phyloP scores from a whole-genome alignment of 352 stramenopile genomes.

The Globisporangium spiculum region DNA sequence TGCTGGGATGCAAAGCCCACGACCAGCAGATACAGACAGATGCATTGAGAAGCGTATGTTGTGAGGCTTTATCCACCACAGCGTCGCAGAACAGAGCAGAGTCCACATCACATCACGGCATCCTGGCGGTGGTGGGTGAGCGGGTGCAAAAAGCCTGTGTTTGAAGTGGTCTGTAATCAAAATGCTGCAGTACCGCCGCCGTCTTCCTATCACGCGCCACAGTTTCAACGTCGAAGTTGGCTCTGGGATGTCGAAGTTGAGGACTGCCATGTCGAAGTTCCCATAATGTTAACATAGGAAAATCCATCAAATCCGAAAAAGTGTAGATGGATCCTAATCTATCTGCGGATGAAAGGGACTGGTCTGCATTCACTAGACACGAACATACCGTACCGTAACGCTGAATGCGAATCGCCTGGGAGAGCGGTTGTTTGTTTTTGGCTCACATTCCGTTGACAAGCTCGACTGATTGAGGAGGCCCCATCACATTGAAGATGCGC shows the following conservation, averaged over 20 bases:
- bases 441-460: not conserved
- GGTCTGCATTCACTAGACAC: slow-evolving; percentile 3
- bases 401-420: slow-evolving; percentile 7
- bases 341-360: not conserved
- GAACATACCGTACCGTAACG: not conserved
- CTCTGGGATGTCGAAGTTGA: not conserved
- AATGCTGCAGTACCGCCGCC: not conserved
- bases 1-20: not conserved
- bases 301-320: not conserved
- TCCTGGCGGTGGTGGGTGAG: not conserved
- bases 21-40: not conserved
- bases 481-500: slow-evolving; percentile 10
- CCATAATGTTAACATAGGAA: not conserved
- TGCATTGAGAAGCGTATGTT: not conserved
- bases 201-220: not conserved
- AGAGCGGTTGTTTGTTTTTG: not conserved
- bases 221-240: slow-evolving; percentile 1
- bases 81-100: not conserved
- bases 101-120: not conserved
- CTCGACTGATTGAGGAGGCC: not conserved
- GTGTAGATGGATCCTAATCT: not conserved
- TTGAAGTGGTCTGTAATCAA: not conserved
- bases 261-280: no score
- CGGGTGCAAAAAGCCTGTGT: not conserved
- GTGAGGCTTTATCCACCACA: not conserved